Base-by-base conservation (phyloP, 441 rosid genomes). In the Arabidopsis hybrid region DNA sequence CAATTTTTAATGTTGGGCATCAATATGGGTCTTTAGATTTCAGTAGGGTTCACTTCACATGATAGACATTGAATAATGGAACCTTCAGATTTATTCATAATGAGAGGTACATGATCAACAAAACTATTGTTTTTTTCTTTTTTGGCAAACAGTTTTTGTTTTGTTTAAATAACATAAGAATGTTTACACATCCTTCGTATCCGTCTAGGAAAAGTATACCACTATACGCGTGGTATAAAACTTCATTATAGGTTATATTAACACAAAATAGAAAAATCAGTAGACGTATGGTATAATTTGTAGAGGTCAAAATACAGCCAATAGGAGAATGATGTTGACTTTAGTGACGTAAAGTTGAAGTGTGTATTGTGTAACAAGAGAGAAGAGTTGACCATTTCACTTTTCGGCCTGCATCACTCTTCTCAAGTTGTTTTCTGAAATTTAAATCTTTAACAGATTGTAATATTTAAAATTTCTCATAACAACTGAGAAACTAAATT, bases 311-410 rank as follows among this genome's bases (percentile, higher is more conserved):
- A 52, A 21, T 61, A 62, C 21, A 50, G 40, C 42, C 61, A 61
- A 51, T 39, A 40, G 56, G 32, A 63, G 26, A 62, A 32, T 32
- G 17, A 45, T n/a, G 57, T 43, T 63, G 64, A 72, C 69, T 72
- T 72, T 51, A 16, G 14, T 59, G 26, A 59, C 45, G 29, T 38
- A 18, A 38, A 18, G 16, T 60, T 40, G 3, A 38, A n/a, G 16
- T 34, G 21, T 14, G 40, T 21, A 21, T 21, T 21, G 1, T 21
- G 29, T 26, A 26, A 14, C 34, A 21, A 11, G 6, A 13, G 6
- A 57, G 35, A 14, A 34, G 58, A 34, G 43, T 57, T 57, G 7
- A 35, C 34, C 35, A 40, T 7, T 60, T 40, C 49, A 60, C 34
- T 60, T 60, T 0, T 16, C 8, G 7, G 26, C 40, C 2, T 14